Conservation (phyloP, 495 filamentous ascomycete species). For the Aspergillus coremiiformis region DNA sequence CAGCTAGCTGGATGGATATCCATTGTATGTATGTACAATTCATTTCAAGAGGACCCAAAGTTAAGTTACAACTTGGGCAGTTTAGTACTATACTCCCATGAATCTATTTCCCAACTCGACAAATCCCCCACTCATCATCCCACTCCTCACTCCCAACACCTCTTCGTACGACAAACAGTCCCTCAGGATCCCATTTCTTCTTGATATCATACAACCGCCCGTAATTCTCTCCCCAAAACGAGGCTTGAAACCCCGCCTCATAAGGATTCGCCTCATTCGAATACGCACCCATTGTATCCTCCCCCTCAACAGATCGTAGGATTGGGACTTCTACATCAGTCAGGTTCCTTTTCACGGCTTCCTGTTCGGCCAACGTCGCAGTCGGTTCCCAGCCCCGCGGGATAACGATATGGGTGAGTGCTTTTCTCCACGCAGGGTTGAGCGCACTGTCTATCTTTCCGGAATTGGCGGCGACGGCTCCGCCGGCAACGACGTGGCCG, state of each 20-base stretch:
- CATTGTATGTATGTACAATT: too few species aligned
- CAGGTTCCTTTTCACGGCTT: slow-evolving; percentile 30
- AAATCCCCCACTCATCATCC: slow-evolving; percentile 29
- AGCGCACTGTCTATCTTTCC: slow-evolving; percentile 26
- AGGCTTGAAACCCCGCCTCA: slow-evolving; percentile 38
- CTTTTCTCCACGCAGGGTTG: slow-evolving; percentile 34
- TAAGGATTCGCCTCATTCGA: slow-evolving; percentile 44
- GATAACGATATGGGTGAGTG: slow-evolving; percentile 22
- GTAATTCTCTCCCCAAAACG: slow-evolving; percentile 48
- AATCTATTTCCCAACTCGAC: slow-evolving; percentile 6
- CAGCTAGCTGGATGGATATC: too few species aligned
- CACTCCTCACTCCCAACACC: slow-evolving; percentile 29
- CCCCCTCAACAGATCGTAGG: slow-evolving; percentile 33
- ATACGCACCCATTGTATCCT: slow-evolving; percentile 36
- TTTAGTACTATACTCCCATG: too few species aligned
- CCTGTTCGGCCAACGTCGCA: slow-evolving; percentile 19
- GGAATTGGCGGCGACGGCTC: slow-evolving; percentile 21
- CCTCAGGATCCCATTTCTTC: slow-evolving; percentile 25
- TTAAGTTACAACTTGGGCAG: background rate
- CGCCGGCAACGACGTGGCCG: slow-evolving; percentile 27
- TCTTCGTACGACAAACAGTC: slow-evolving; percentile 22
- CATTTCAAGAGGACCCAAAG: too few species aligned
- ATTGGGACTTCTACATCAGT: slow-evolving; percentile 33
- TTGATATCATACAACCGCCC: slow-evolving; percentile 35
- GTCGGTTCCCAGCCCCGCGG: slow-evolving; percentile 10